Percentiles rank a stretch among this genome's conserved stretches.
phyloP scores from a whole-genome alignment of 2,329 filamentous ascomycete genomes.

The Falciphora oryzae region DNA sequence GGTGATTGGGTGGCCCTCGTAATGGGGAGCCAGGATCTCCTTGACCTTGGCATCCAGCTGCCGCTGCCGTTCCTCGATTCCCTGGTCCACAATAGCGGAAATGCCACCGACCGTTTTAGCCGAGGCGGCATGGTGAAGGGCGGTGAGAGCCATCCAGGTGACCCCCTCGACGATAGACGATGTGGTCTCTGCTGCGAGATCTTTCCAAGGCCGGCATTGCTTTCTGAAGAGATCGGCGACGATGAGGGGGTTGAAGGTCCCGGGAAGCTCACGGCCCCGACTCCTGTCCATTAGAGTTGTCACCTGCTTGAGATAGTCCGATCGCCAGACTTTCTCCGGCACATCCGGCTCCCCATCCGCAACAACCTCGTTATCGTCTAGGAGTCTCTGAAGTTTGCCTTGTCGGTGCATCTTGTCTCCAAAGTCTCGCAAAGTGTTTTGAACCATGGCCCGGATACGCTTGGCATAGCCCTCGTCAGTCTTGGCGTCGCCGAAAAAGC shows the following conservation, averaged over 20 bases:
- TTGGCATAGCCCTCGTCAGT: slow-evolving; percentile 28
- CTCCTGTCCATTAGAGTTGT: slow-evolving; percentile 21
- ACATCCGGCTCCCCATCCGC: not conserved
- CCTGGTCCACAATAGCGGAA: slow-evolving; percentile 16
- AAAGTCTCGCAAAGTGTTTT: slow-evolving; percentile 44
- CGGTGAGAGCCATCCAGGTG: slow-evolving; percentile 12
- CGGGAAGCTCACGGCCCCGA: slow-evolving; percentile 29
- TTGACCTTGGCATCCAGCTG: slow-evolving; percentile 19
- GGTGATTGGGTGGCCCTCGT: slow-evolving; percentile 30
- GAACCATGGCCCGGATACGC: slow-evolving; percentile 48
- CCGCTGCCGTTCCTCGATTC: slow-evolving; percentile 17
- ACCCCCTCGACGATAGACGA: slow-evolving; percentile 18
- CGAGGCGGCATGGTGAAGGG: slow-evolving; percentile 18
- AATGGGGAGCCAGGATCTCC: slow-evolving; percentile 23
- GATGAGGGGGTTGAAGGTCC: slow-evolving; percentile 29
- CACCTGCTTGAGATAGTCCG: slow-evolving; percentile 19
- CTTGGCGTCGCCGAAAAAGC: slow-evolving; percentile 16
- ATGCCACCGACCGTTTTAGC: slow-evolving; percentile 17
- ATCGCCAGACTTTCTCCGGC: not conserved
- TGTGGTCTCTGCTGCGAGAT: slow-evolving; percentile 15
- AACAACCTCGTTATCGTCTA: slow-evolving; percentile 13
- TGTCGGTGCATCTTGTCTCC: slow-evolving; percentile 31
- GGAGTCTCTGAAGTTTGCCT: slow-evolving; percentile 35
- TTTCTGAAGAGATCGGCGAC: slow-evolving; percentile 27
- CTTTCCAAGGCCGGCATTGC: slow-evolving; percentile 27